Base-by-base conservation (phyloP, 306 rosid genomes). In the Fragaria iinumae region DNA sequence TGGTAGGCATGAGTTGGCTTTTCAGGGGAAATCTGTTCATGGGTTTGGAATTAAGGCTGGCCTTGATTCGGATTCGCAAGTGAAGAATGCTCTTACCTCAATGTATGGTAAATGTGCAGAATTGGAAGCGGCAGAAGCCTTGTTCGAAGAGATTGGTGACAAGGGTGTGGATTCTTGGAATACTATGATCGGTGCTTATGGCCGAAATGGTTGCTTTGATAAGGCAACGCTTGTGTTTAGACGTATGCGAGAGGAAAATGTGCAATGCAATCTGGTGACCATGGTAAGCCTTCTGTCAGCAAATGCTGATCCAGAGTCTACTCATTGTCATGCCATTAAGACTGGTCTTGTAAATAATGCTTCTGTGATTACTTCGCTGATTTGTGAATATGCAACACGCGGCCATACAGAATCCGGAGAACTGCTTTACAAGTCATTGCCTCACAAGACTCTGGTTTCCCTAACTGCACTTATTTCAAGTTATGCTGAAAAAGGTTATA, bases 161-260 rank as follows among this genome's bases (percentile, higher is more conserved):
- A 91, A 81, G 76, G 81, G 84, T 76, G 88, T 89, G 53, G 91
- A 89, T 72, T 88, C 96, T 64, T 91, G 93, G 98, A 93, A 93
- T 79, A 85, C 95, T 71, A 91, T 93, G 94, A 88, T 93, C 74
- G 90, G 90, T 75, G 96, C 88, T 3, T 88, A 82, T 67, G 87
- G 93, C 23, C 88, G 81, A 80, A 89, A 87, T 80, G 90, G 93
- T 45, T 78, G 81, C 81, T 80, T 41, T 43, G 81, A 75, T 9
- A 80, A 85, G 80, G 90, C 95, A 1, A 72, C 85, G 71, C 16
- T 81, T 57, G 75, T 83, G 77, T 93, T 93, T 73, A 90, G 86
- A 83, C 79, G 73, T 52, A 89, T 90, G 96, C 71, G 72, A 25
- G 83, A 48, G 84, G 86, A 80, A 59, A 83, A 81, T 81, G 81